Conservation (phyloP, 345 rosid species). For the Salix exigua region DNA sequence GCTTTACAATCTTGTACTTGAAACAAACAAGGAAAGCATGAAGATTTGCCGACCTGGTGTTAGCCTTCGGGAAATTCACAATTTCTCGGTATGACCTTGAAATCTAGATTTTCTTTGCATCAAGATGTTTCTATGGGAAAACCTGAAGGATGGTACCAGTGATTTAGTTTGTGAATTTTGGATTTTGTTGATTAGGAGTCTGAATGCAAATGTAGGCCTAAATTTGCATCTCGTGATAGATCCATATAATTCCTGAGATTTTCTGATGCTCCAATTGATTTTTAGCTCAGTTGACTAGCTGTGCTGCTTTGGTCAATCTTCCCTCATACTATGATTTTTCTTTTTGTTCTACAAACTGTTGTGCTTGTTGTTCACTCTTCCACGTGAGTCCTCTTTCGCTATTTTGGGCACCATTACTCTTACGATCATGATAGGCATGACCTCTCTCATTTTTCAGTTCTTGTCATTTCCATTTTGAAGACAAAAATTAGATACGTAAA, state of each 20-base stretch:
- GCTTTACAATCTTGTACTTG: slow-evolving; percentile 78
- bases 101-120: slow-evolving; percentile 6
- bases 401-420: not conserved
- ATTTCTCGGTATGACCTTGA: slow-evolving; percentile 54
- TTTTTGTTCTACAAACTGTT: not conserved
- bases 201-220: slow-evolving; percentile 2
- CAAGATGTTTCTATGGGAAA: not conserved
- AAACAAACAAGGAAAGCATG: slow-evolving; percentile 74
- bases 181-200: not conserved
- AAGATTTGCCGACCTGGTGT: slow-evolving; percentile 81
- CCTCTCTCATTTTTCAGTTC: not conserved
- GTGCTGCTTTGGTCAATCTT: not conserved
- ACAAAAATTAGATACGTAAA: not conserved
- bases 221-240: not conserved
- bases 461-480: too few relatives aligned
- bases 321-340: not conserved
- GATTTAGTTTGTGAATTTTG: not conserved
- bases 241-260: not conserved
- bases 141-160: not conserved
- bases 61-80: slow-evolving; percentile 63
- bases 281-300: not conserved
- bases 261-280: not conserved
- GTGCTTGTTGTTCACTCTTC: not conserved
- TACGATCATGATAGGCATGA: not conserved
- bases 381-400: not conserved